Conservation (phyloP, 768 basidiomycete species). For the Boletus sp. region DNA sequence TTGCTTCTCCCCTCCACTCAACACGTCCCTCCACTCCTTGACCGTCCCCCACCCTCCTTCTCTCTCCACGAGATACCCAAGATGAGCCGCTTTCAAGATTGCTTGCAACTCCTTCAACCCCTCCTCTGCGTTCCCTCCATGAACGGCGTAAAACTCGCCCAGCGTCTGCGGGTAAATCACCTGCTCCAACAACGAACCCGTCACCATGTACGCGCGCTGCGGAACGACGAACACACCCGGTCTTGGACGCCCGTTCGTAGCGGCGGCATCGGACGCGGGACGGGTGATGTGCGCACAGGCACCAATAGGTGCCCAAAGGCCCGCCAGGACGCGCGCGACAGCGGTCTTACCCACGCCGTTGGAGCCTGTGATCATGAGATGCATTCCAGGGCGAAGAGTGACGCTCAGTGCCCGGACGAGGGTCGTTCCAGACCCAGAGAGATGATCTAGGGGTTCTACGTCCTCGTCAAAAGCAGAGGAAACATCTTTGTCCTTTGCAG, state of each 20-base stretch:
- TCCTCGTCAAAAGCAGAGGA: slow-evolving; percentile 13
- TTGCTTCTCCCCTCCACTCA: slow-evolving; percentile 97
- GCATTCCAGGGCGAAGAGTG: slow-evolving; percentile 66
- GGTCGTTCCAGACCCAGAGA: slow-evolving; percentile 30
- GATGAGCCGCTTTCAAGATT: slow-evolving; percentile 78
- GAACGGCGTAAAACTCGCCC: slow-evolving; percentile 68
- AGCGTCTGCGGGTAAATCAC: slow-evolving; percentile 80
- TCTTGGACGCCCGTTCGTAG: slow-evolving; percentile 34
- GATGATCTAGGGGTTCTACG: slow-evolving; percentile 11
- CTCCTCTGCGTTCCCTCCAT: slow-evolving; percentile 42
- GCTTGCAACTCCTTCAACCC: slow-evolving; percentile 68
- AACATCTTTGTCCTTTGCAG: slow-evolving; percentile 1
- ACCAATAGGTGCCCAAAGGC: slow-evolving; percentile 75
- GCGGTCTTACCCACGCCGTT: slow-evolving; percentile 93
- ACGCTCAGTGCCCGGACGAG: slow-evolving; percentile 74
- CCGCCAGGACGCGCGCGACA: slow-evolving; percentile 84
- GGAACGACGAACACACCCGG: slow-evolving; percentile 81
- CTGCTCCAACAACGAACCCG: slow-evolving; percentile 87
- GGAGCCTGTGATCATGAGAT: slow-evolving; percentile 90
- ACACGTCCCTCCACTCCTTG: slow-evolving; percentile 96
- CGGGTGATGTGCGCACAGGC: slow-evolving; percentile 32
- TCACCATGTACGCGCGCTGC: slow-evolving; percentile 90
- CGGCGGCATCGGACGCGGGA: slow-evolving; percentile 22
- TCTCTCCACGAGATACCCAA: slow-evolving; percentile 80
- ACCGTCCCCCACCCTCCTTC: slow-evolving; percentile 88